Evolutionary conservation across 352 stramenopile species (phyloP), one percentile per base, ranked within the genome.

Genomic region (Saprolegnia diclina): DNA sequence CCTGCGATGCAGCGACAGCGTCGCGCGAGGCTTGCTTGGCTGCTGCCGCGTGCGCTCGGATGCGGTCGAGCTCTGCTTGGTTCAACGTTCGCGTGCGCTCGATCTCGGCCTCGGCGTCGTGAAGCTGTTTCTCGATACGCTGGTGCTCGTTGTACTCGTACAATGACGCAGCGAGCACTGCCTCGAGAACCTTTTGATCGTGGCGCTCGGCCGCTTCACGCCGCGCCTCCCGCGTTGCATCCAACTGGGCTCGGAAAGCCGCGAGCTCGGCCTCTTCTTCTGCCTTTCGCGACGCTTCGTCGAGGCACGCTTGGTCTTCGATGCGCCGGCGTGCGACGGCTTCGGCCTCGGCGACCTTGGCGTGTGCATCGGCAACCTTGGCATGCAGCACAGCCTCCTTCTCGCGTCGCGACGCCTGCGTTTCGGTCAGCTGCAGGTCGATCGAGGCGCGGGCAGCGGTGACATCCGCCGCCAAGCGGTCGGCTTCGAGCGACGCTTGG

Each of bases 111-210:
- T 80, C 71, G 56, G 81, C 77, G 9, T 71, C 76, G 29, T 85
- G 77, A 65, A 88, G 90, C 6, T 73, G 55, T 37, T 89, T 75
- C 6, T 91, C 53, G 26, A 75, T 79, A 42, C 81, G 83, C 72
- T 92, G 75, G 16, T 79, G 79, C 32, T 91, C 80, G 21, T 88
- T 92, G 56, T 72, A 91, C 65, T 92, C 86, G n/a, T 79, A 76
- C 50, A 94, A 72, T n/a, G 86, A 94, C 26, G 83, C 84, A 65
- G 87, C 85, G 53, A 81, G 89, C 35, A 94, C 86, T 0, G 86
- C 86, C 24, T 91, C 83, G 19, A 94, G 74, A 16, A 94, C 76
- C 67, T 92, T 91, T 66, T 83, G 77, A 21, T 94, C 82, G 5
- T 69, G 63, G 19, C 6, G 18, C 18, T 61, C n/a, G 21, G 22